A percentile compares a stretch with the other conserved stretches of the same genome.
Conservation (phyloP, 352 stramenopile species). For the Globisporangium recalcitrans region DNA sequence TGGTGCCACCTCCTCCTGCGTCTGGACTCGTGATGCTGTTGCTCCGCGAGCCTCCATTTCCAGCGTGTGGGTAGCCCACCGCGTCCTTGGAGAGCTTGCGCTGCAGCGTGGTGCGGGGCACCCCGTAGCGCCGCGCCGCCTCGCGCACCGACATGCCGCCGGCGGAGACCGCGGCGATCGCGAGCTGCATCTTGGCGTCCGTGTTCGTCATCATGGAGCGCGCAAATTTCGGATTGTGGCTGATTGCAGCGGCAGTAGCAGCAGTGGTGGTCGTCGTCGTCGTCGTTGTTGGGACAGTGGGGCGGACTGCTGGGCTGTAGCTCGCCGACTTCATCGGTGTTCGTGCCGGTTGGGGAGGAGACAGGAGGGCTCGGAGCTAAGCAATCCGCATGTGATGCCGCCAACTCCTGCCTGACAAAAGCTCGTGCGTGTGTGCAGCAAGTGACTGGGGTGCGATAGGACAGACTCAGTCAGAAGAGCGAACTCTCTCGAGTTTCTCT, state of each 20-base stretch:
- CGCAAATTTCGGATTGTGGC: neutral
- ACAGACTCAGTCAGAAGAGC: constrained; percentile 2
- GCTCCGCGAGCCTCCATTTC: constrained; percentile 9
- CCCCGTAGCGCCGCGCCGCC: constrained; percentile 59
- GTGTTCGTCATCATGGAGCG: constrained; percentile 19
- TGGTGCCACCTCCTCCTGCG: neutral
- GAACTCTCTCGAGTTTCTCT: constrained; percentile 5
- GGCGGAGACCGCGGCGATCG: constrained; percentile 51
- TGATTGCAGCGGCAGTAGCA: neutral
- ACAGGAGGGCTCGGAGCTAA: neutral
- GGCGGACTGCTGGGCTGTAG: neutral
- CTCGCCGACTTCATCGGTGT: constrained; percentile 17
- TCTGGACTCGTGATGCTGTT: constrained; percentile 12
- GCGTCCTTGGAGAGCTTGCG: constrained; percentile 40
- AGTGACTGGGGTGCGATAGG: neutral
- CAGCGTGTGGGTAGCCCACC: constrained; percentile 7
- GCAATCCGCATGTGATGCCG: constrained; percentile 6
- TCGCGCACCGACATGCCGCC: constrained; percentile 67
- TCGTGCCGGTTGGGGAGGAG: constrained; percentile 1
- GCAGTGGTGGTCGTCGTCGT: neutral
- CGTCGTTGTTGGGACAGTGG: neutral
- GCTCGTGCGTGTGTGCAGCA: neutral
- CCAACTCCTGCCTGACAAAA: too few species aligned
- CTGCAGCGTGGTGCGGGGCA: constrained; percentile 75
- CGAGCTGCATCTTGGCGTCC: constrained; percentile 46